Percentiles rank a stretch among this genome's conserved stretches.
Conservation (phyloP, 2,329 filamentous ascomycete genomes). For the Penicillium decumbens region DNA sequence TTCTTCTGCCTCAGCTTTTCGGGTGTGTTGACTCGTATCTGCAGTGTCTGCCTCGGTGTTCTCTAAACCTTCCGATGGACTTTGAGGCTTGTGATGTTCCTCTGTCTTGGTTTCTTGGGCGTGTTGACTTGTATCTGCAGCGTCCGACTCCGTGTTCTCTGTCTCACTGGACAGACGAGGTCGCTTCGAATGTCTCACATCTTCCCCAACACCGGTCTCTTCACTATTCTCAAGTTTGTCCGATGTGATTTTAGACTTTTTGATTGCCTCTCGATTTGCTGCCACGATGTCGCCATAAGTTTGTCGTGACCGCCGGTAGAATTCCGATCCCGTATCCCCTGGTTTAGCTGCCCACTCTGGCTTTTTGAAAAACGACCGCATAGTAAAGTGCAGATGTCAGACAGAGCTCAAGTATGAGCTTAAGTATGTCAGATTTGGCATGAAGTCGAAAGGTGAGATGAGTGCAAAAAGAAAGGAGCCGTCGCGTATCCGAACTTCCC, state of each 20-base stretch:
- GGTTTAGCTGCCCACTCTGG: constrained; percentile 48
- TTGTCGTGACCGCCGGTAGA: constrained; percentile 49
- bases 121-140: not conserved
- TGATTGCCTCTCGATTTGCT: constrained; percentile 36
- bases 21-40: not conserved
- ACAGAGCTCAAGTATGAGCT: not conserved
- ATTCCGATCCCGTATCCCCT: constrained; percentile 35
- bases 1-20: not conserved
- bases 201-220: not conserved
- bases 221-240: not conserved
- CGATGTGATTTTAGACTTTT: constrained; percentile 18
- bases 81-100: not conserved
- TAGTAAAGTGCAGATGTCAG: constrained; percentile 5
- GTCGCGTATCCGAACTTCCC: not conserved
- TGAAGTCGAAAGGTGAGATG: not conserved
- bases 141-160: constrained; percentile 2
- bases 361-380: constrained; percentile 54
- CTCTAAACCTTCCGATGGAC: not conserved
- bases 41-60: constrained; percentile 2
- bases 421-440: not conserved
- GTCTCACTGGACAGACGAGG: constrained; percentile 21
- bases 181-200: constrained; percentile 17
- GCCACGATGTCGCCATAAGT: constrained; percentile 46
- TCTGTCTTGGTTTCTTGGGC: not conserved
- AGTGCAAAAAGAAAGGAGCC: not conserved